phyloP scores from a whole-genome alignment of 257 asterid genomes.

The Solanum chmielewskii region DNA sequence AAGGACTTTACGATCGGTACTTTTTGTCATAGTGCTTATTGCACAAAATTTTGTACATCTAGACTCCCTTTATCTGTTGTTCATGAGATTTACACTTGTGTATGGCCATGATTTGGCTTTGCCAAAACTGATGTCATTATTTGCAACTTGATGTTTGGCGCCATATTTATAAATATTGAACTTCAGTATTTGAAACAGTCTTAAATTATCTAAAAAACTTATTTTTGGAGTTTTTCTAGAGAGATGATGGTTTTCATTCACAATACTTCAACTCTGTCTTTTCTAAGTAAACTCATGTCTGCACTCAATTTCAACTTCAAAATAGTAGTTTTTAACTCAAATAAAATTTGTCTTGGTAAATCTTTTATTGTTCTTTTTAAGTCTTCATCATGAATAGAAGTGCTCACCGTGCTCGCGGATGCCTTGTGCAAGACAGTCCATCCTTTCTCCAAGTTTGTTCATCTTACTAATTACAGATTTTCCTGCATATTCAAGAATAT shows the following conservation, averaged over 20 bases:
- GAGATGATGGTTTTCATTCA: background rate
- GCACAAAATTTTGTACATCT: background rate
- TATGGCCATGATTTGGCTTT: background rate
- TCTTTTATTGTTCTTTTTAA: background rate
- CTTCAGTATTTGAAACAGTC: too few relatives aligned
- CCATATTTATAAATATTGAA: background rate
- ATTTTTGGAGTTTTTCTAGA: too few relatives aligned
- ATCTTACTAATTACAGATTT: background rate
- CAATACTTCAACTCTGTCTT: background rate
- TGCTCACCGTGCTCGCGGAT: slow-evolving; percentile 30
- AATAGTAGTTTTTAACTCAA: too few relatives aligned
- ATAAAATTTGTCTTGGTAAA: background rate
- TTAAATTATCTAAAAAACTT: too few relatives aligned
- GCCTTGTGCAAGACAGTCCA: slow-evolving; percentile 28
- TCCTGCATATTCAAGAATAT: background rate
- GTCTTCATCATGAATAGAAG: background rate
- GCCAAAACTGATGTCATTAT: background rate
- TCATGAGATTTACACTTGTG: background rate
- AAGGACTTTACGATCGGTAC: accelerated
- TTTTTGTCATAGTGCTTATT: background rate
- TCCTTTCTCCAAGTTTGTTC: slow-evolving; percentile 3
- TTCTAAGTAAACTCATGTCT: too few relatives aligned
- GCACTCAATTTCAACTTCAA: too few relatives aligned
- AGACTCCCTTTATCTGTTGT: background rate
- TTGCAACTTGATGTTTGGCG: background rate